Evolutionary conservation across 2,329 filamentous ascomycete genomes (phyloP), one percentile per base, ranked within the genome.

Genomic region (Diaporthe sp.): DNA sequence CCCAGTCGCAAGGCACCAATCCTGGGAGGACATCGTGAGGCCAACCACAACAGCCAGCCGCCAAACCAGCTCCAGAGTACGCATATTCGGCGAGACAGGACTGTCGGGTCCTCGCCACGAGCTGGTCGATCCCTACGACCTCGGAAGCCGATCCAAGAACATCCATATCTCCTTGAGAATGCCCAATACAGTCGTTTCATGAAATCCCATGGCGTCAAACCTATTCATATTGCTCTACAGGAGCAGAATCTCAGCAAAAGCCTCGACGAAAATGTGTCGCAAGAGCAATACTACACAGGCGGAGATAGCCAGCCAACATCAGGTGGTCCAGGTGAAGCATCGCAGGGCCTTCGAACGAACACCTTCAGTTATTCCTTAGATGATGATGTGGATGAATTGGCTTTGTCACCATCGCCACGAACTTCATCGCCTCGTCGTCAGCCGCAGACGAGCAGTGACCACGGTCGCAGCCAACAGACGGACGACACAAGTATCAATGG

Each of bases 111-210:
- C 53, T 57, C 76, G 72, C 55, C 74, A 76, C 25, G 78, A 57
- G 73, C 60, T 44, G 58, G 42, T 57, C 86, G 90, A 47, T 90
- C 88, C 5, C 82, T 92, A n/a, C 86, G 90, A 9, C 89, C 89
- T 1, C 86, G 90, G 28, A 92, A 91, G 76, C 90, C 90, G 1
- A 92, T 92, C 9, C 90, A 92, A 79, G 85, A 91, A 79, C 89
- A 91, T 60, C 90, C 90, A 4, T 92, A 92, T 77, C 82, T 88
- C 8, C 82, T 91, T 5, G 90, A 92, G 77, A 88, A 86, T 79
- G 89, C 86, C 0, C 86, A 88, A 39, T 91, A 91, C 80, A 88
- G 86, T 73, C 88, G 83, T 4, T 82, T 86, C 28, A 86, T 91
- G 78, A 89, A 88, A 79, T 86, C 87, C 4, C 89, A 90, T 74